phyloP scores from a whole-genome alignment of 352 stramenopile species.

The Elongisporangium undulatum region DNA sequence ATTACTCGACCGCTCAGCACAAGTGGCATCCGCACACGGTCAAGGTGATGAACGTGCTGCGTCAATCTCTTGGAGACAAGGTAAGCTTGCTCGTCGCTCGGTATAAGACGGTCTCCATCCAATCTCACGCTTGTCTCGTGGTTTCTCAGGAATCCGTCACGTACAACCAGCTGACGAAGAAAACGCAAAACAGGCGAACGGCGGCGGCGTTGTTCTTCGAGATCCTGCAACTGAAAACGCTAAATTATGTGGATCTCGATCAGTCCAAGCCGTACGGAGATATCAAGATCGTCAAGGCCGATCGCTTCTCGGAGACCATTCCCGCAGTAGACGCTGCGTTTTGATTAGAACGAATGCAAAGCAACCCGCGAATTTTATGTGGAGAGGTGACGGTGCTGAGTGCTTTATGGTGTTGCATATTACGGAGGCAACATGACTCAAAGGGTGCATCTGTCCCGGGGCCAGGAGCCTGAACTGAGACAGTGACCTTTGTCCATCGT shows the following conservation, averaged over 20 bases:
- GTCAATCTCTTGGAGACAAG: conserved; percentile 70
- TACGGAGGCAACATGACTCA: no score
- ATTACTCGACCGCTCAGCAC: conserved; percentile 64
- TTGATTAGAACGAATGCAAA: neutral
- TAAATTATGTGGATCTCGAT: conserved; percentile 95
- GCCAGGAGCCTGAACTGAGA: no score
- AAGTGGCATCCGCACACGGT: conserved; percentile 98
- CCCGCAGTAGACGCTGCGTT: conserved; percentile 46
- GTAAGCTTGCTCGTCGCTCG: conserved; percentile 11
- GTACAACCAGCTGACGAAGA: conserved; percentile 84
- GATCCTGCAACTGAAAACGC: conserved; percentile 96
- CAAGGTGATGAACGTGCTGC: conserved; percentile 91
- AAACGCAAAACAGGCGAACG: conserved; percentile 81
- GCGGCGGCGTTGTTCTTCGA: conserved; percentile 96
- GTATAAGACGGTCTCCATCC: conserved; percentile 2
- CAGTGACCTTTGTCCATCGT: no score
- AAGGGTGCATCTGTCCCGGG: no score
- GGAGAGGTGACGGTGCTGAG: no score
- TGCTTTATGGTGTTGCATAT: no score
- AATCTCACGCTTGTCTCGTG: neutral
- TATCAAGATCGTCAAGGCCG: conserved; percentile 86
- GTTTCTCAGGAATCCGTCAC: conserved; percentile 60
- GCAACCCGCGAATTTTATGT: neutral
- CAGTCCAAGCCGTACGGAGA: conserved; percentile 93
- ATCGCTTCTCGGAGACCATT: conserved; percentile 69